Evolutionary conservation across 495 filamentous ascomycete species (phyloP), one percentile per base, ranked within the genome.

Genomic region (Penicillium pancosmium): DNA sequence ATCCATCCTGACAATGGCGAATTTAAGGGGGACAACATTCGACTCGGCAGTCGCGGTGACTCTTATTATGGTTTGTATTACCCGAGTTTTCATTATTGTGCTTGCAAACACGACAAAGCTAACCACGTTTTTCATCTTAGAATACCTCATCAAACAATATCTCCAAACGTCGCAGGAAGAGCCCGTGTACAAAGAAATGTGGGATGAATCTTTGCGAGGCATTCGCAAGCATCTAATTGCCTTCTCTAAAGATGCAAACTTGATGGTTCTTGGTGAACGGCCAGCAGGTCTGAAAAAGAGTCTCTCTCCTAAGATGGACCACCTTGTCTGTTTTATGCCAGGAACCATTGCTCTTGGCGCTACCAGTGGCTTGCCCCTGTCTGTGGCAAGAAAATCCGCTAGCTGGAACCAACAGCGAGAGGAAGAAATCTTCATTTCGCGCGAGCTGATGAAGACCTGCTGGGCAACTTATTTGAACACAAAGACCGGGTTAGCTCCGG

Each of bases 141-240:
- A 98, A 72, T 97, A 97, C 70, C 85, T 97, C 38, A 91, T 98
- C 77, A 98, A 98, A 74, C 93, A 98, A 69, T 97, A 94, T 68
- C 80, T 95, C 4, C 94, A 98, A 67, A 99, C 95, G 9, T 88
- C 88, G 19, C 85, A 90, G 71, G 80, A 92, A 62, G 94, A 98
- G 70, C 81, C 86, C 1, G 75, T 98, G 8, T 99, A 98, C 73
- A 80, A 86, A 47, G 90, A 93, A 4, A 89, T 99, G 85, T 99
- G 95, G 91, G 82, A 94, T 46, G 88, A 98, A 70, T 80, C 93
- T 7, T 78, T 98, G 23, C 77, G 75, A 35, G 94, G 95, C 25
- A 86, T 99, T 54, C 88, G 91, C 59, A 97, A 96, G 69, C 89
- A 98, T 69, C 83, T 99, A 23, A 78, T 98, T 66, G 90, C 91